A percentile compares a stretch with the other conserved stretches of the same genome.
These are phyloP conservation scores for Aspergillus sclerotialis DNA, from an alignment of 2,329 filamentous ascomycete genomes.

Conservation along the genomic window DNA sequence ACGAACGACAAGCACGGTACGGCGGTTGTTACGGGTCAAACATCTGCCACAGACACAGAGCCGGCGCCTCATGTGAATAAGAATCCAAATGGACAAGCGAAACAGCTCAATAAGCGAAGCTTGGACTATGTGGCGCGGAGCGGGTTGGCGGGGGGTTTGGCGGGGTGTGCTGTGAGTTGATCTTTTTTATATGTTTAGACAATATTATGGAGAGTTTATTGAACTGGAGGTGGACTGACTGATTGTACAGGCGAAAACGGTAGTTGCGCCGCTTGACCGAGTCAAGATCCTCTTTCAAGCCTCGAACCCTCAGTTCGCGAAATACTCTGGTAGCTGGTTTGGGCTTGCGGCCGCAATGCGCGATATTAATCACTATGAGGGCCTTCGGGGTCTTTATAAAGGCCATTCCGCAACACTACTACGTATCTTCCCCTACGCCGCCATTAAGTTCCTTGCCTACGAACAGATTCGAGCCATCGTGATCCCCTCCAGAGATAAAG, in stretches of 20 bases:
- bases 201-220: too few species aligned
- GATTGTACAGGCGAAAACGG: conserved; percentile 70
- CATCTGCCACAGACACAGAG: conserved; percentile 9
- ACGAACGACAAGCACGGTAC: conserved; percentile 11
- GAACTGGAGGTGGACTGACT: conserved; percentile 3
- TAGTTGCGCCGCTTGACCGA: conserved; percentile 90
- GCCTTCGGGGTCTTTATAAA: conserved; percentile 71
- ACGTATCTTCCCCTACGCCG: conserved; percentile 93
- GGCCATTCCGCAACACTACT: conserved; percentile 91
- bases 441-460: conserved; percentile 96
- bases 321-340: conserved; percentile 84
- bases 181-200: too few species aligned
- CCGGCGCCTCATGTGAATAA: too few species aligned
- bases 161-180: conserved; percentile 75
- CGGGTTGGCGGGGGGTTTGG: conserved; percentile 78
- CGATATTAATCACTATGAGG: conserved; percentile 73
- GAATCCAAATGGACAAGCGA: conserved; percentile 7
- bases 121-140: conserved; percentile 78
- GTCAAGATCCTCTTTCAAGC: conserved; percentile 99
- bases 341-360: conserved; percentile 76
- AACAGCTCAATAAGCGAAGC: conserved; percentile 61
- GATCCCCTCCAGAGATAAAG: conserved; percentile 64
- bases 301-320: conserved; percentile 85
- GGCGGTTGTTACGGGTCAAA: conserved; percentile 10
- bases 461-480: conserved; percentile 82